Percentiles rank a stretch among this genome's conserved stretches.
These are phyloP conservation scores for Trichothecium roseum DNA, from an alignment of 2,329 filamentous ascomycete genomes.

Conservation along the genomic window DNA sequence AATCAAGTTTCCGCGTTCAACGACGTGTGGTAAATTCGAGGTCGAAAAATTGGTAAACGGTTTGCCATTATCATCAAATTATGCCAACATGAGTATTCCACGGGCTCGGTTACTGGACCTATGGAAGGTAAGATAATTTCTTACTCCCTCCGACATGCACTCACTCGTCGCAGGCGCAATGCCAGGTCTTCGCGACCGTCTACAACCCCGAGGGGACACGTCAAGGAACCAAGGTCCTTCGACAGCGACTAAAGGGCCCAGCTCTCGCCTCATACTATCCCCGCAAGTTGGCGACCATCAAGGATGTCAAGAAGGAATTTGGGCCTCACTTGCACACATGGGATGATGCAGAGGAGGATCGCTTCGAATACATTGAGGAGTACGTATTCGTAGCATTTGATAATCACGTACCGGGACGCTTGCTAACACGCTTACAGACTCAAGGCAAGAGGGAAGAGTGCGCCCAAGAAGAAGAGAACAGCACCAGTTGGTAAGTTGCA, in stretches of 20 bases:
- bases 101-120: constrained; percentile 57
- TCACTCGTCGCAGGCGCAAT: constrained; percentile 58
- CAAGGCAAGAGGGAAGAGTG: constrained; percentile 74
- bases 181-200: constrained; percentile 79
- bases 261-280: constrained; percentile 83
- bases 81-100: constrained; percentile 49
- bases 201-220: constrained; percentile 80
- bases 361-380: constrained; percentile 65
- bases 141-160: constrained; percentile 2
- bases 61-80: constrained; percentile 9
- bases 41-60: constrained; percentile 14
- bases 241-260: constrained; percentile 79
- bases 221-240: constrained; percentile 84
- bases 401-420: not conserved
- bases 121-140: constrained; percentile 57
- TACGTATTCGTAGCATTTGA: constrained; percentile 20
- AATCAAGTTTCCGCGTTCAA: constrained; percentile 5
- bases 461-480: constrained; percentile 74
- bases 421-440: constrained; percentile 37
- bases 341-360: constrained; percentile 69
- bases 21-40: constrained; percentile 14
- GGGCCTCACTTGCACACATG: constrained; percentile 55
- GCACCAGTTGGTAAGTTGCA: constrained; percentile 27
- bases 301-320: constrained; percentile 63
- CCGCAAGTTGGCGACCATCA: constrained; percentile 57